Percentiles rank a stretch among this genome's conserved stretches.
Evolutionary conservation across 2,329 filamentous ascomycete genomes (phyloP).

Genomic region (Cyclaneusma minus): DNA sequence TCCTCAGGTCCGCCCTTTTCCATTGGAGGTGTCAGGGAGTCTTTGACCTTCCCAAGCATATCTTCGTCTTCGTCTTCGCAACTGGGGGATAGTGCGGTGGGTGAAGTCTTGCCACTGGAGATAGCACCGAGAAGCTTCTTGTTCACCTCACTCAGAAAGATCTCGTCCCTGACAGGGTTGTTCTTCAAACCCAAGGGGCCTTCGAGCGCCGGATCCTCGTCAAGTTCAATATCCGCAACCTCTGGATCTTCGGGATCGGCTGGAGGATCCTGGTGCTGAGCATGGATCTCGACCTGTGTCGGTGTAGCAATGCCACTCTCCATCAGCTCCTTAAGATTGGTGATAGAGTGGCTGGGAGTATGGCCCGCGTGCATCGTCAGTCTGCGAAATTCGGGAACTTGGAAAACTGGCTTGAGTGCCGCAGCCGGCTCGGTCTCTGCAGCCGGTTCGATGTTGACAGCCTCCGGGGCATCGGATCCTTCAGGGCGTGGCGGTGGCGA

Average conservation of each 20-base stretch:
- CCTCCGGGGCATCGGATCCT: conserved; percentile 5
- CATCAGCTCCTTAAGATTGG: conserved; percentile 33
- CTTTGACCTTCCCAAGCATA: too few species aligned
- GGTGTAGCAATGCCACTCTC: conserved; percentile 14
- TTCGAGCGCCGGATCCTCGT: conserved; percentile 29
- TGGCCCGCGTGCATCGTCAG: conserved; percentile 48
- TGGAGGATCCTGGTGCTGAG: conserved; percentile 1
- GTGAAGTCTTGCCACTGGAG: background rate
- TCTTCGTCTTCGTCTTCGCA: conserved; percentile 10
- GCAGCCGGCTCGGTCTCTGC: conserved; percentile 2
- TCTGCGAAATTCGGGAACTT: conserved; percentile 27
- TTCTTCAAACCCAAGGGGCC: conserved; percentile 39
- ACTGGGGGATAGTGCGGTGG: background rate
- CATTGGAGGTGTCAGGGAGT: background rate
- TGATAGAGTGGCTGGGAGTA: conserved; percentile 40
- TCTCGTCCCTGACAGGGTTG: conserved; percentile 37
- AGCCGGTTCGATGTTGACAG: too few species aligned
- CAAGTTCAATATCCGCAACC: conserved; percentile 11
- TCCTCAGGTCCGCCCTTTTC: conserved; percentile 1
- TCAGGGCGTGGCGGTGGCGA: conserved; percentile 8
- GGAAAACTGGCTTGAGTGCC: conserved; percentile 8
- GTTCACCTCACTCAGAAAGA: conserved; percentile 33
- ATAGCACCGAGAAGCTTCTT: conserved; percentile 28
- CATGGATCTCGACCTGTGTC: conserved; percentile 4
- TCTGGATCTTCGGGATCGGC: conserved; percentile 4